A percentile compares a stretch with the other conserved stretches of the same genome.
Evolutionary conservation across 139 green algal species (phyloP).

Genomic region (Dunaliella primolecta): DNA sequence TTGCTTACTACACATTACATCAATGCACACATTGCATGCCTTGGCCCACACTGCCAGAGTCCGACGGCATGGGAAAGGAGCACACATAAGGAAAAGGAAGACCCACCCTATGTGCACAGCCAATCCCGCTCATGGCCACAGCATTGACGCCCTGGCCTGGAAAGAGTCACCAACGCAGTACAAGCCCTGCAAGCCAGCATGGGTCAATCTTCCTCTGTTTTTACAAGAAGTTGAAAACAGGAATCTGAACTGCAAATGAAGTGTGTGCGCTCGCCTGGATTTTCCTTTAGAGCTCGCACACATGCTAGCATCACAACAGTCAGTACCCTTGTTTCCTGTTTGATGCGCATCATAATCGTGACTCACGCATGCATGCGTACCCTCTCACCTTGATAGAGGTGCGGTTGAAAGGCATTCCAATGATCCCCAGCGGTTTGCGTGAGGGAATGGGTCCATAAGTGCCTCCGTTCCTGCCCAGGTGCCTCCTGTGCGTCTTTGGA

Average conservation of each 20-base stretch:
- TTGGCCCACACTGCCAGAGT: neutral
- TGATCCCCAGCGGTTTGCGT: constrained; percentile 79
- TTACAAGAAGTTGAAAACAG: too few relatives aligned
- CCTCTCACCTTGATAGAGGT: neutral
- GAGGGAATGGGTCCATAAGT: constrained; percentile 94
- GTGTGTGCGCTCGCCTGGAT: too few relatives aligned
- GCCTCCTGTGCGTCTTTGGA: constrained; percentile 85
- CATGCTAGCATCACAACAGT: neutral
- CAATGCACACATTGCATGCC: neutral
- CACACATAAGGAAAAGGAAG: too few relatives aligned
- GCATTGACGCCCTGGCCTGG: constrained; percentile 65
- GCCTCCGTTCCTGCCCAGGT: constrained; percentile 82
- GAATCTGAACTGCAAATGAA: too few relatives aligned
- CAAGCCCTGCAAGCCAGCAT: constrained; percentile 60
- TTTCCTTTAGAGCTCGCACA: too few relatives aligned
- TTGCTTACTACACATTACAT: too few relatives aligned
- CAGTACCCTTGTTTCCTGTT: neutral
- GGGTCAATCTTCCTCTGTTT: too few relatives aligned
- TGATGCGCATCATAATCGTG: too few relatives aligned
- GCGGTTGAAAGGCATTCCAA: constrained; percentile 95
- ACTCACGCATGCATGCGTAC: too few relatives aligned
- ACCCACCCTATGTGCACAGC: neutral
- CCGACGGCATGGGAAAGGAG: too few relatives aligned
- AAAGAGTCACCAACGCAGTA: constrained; percentile 98
- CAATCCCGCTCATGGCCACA: constrained; percentile 12